Evolutionary conservation across 192 early-diverging fungal genomes (phyloP), one percentile per base, ranked within the genome.

Genomic region (Rhizoclosmatium sp.): DNA sequence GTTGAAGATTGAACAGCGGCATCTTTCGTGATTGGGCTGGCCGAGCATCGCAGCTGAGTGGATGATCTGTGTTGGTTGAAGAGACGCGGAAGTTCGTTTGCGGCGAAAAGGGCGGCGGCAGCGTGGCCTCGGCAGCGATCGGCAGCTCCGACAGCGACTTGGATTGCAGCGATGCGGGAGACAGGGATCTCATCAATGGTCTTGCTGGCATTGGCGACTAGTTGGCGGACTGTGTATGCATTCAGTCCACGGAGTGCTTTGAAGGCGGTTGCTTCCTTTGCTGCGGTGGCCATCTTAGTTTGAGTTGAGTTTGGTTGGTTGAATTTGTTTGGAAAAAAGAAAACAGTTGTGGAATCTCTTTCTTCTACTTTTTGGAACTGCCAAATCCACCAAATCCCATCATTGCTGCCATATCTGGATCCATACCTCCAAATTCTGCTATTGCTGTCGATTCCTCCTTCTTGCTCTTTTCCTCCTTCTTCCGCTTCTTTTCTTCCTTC

Each of bases 401-500:
- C 85, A 94, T 83, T 49, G 87, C 87, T 14, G 91, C 89, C 82
- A 98, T 92, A 4, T 90, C 92, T 2, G 85, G 78, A 65, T 92
- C 90, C 21, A 86, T 87, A 12, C 83, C 86, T 2, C 69, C 73
- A 23, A 83, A 77, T 3, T 47, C 81, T 44, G 49, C 42, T 4
- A 59, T 72, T 45, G 70, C 75, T 23, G 73, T 83, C 39, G 69
- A 79, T 42, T 78, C 71, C 73, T 88, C 74, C 71, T 82, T 65
- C 78, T 80, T 82, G 23, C 66, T 68, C 70, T 85, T 80, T 21
- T 66, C 80, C 44, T 87, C 80, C 77, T 91, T 93, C 79, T 92
- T 89, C 70, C 82, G 80, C 79, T 86, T 82, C 73, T 85, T 89
- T 71, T 81, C 82, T 61, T 82, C 79, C 72, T 82, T 82, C 54